A percentile compares a stretch with the other conserved stretches of the same genome.
These are phyloP conservation scores for Vanrija humicola DNA, from an alignment of 1,284 basidiomycete genomes.

Conservation along the genomic window DNA sequence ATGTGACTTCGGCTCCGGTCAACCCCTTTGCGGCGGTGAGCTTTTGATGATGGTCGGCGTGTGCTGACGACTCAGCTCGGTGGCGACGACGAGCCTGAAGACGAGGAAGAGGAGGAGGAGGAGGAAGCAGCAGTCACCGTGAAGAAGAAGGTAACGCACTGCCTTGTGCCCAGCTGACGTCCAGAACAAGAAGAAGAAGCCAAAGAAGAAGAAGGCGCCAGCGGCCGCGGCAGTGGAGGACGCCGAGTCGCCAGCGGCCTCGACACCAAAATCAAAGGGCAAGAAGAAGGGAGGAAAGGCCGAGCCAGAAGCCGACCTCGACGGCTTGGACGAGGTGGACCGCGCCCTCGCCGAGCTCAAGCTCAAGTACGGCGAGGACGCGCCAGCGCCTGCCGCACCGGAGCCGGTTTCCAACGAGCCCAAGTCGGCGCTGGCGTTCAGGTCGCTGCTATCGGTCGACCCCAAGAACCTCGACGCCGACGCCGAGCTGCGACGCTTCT, in stretches of 20 bases:
- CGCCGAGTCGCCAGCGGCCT: constrained; percentile 8
- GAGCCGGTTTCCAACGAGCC: constrained; percentile 9
- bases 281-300: constrained; percentile 53
- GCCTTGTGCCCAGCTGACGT: background rate
- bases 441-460: constrained; percentile 68
- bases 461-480: constrained; percentile 75
- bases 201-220: constrained; percentile 37
- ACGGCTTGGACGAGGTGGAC: constrained; percentile 74
- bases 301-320: constrained; percentile 17
- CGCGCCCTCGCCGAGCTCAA: constrained; percentile 75
- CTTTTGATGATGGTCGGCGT: no score
- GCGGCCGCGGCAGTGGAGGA: constrained; percentile 8
- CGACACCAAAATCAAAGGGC: constrained; percentile 51
- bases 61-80: constrained; percentile 3
- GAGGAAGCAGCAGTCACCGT: constrained; percentile 18
- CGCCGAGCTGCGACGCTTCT: constrained; percentile 83
- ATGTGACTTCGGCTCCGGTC: constrained; percentile 23
- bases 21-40: constrained; percentile 59
- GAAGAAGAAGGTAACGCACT: constrained; percentile 30
- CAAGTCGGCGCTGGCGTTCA: constrained; percentile 23
- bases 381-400: background rate
- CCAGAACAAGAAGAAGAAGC: constrained; percentile 49
- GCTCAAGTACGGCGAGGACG: constrained; percentile 54
- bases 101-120: constrained; percentile 27
- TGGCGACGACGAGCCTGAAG: constrained; percentile 22